phyloP scores from a whole-genome alignment of 2,329 filamentous ascomycete species.

The Neurospora crassa region DNA sequence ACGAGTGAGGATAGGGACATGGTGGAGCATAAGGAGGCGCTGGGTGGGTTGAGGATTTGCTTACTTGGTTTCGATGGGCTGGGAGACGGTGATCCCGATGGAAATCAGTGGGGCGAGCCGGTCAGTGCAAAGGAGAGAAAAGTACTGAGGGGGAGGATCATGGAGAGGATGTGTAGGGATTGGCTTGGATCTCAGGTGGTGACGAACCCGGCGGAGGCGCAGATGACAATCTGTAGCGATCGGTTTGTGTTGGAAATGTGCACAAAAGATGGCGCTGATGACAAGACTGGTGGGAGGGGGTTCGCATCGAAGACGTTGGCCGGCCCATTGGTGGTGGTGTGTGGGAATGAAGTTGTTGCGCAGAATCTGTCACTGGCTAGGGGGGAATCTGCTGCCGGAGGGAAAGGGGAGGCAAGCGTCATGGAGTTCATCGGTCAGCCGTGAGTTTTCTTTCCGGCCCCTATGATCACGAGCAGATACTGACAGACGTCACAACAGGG shows the following conservation, averaged over 20 bases:
- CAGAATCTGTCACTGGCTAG: slow-evolving; percentile 2
- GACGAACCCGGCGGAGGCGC: slow-evolving; percentile 6
- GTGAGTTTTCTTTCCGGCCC: slow-evolving; percentile 16
- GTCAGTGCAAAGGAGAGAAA: not conserved
- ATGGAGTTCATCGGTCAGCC: slow-evolving; percentile 30
- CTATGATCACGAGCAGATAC: not conserved
- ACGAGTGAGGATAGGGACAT: slow-evolving; percentile 21
- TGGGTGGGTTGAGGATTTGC: slow-evolving; percentile 20
- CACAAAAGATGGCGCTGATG: slow-evolving; percentile 8
- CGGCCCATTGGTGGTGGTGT: slow-evolving; percentile 7
- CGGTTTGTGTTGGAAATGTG: slow-evolving; percentile 19
- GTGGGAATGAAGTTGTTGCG: slow-evolving; percentile 3
- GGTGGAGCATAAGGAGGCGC: slow-evolving; percentile 17
- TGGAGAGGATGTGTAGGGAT: slow-evolving; percentile 22
- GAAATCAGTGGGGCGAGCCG: not conserved
- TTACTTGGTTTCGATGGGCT: slow-evolving; percentile 5
- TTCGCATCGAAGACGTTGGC: not conserved
- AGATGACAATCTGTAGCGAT: slow-evolving; percentile 2
- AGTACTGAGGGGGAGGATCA: slow-evolving; percentile 11
- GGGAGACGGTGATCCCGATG: not conserved
- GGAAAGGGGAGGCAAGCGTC: slow-evolving; percentile 13
- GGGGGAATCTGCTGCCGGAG: slow-evolving; percentile 8
- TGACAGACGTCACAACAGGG: slow-evolving; percentile 13
- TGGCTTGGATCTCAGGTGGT: slow-evolving; percentile 21
- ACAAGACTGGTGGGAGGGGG: not conserved